Conservation (phyloP, 441 rosid genomes). For the Metrosideros polymorpha region DNA sequence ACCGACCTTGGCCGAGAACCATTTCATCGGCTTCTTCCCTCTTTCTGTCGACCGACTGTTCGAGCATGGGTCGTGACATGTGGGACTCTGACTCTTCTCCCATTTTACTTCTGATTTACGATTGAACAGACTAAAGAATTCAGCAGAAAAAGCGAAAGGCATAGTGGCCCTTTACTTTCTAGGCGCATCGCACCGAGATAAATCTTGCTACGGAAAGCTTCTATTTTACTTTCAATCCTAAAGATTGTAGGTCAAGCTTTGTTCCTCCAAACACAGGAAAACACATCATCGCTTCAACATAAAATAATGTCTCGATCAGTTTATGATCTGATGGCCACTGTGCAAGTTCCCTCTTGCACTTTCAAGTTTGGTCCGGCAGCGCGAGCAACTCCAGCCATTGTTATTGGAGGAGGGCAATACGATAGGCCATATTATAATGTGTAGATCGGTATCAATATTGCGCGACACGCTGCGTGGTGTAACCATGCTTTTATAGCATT, state of each 20-base stretch:
- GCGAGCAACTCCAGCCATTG: background rate
- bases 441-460: background rate
- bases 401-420: background rate
- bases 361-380: background rate
- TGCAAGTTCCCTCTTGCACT: background rate
- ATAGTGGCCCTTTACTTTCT: background rate
- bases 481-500: background rate
- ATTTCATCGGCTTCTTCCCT: background rate
- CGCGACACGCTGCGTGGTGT: background rate
- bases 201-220: no score
- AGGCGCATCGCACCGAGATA: background rate
- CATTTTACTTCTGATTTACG: background rate
- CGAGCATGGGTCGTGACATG: background rate
- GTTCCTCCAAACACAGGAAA: background rate
- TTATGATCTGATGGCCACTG: background rate
- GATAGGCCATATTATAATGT: background rate
- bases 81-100: background rate
- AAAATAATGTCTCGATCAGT: background rate
- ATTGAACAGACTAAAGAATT: background rate
- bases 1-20: background rate
- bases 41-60: background rate
- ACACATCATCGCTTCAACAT: background rate
- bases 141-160: background rate
- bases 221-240: no score
- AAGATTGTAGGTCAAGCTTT: background rate